phyloP scores from a whole-genome alignment of 2,329 filamentous ascomycete species.

The Byssochlamys sp. region DNA sequence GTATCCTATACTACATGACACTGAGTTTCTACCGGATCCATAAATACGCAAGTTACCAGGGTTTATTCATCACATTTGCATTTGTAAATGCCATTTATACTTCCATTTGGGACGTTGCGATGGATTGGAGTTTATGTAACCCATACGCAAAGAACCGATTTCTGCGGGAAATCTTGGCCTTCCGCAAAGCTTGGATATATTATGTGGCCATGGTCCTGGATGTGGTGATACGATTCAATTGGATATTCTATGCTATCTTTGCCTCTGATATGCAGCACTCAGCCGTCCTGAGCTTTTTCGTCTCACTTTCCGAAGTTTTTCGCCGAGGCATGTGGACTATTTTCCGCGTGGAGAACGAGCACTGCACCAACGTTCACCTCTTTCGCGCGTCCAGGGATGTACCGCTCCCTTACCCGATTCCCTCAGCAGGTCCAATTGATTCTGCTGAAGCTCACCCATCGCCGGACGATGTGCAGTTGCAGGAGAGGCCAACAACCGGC shows the following conservation, averaged over 20 bases:
- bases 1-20: constrained; percentile 67
- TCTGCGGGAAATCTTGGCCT: constrained; percentile 68
- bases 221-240: constrained; percentile 78
- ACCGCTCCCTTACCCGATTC: constrained; percentile 65
- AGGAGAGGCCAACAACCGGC: constrained; percentile 15
- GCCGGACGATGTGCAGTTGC: constrained; percentile 15
- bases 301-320: constrained; percentile 69
- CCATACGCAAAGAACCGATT: constrained; percentile 56
- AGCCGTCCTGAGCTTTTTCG: constrained; percentile 67
- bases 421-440: constrained; percentile 11
- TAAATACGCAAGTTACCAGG: constrained; percentile 46
- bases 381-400: constrained; percentile 85
- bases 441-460: constrained; percentile 8
- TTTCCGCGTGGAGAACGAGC: constrained; percentile 93
- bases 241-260: constrained; percentile 88
- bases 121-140: constrained; percentile 92
- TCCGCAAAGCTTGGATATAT: constrained; percentile 72
- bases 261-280: constrained; percentile 72
- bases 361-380: constrained; percentile 80
- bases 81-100: constrained; percentile 74
- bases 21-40: constrained; percentile 77
- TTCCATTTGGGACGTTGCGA: constrained; percentile 85
- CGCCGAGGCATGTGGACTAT: constrained; percentile 83
- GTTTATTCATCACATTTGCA: constrained; percentile 70
- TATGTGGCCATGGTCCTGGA: constrained; percentile 77